Conservation (phyloP, 2,329 filamentous ascomycete species). For the Sordariomycetes sp. region DNA sequence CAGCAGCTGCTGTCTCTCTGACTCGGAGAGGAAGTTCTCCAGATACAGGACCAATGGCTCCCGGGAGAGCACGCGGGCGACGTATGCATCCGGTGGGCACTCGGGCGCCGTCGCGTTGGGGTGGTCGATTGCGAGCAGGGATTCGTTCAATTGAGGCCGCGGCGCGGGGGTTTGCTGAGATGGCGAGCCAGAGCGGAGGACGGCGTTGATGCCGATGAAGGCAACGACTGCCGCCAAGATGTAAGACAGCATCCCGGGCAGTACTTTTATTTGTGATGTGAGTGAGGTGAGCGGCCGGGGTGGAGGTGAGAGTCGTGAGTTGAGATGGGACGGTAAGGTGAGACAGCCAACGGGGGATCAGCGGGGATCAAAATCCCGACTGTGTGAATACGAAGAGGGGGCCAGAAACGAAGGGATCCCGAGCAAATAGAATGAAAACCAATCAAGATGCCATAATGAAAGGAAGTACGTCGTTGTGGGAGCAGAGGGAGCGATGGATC, state of each 20-base stretch:
- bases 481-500: too few species aligned
- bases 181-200: slow-evolving; percentile 1
- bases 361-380: too few species aligned
- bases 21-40: slow-evolving; percentile 36
- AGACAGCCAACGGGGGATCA: too few species aligned
- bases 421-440: too few species aligned
- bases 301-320: too few species aligned
- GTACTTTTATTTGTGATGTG: too few species aligned
- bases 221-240: slow-evolving; percentile 7
- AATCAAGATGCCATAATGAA: too few species aligned
- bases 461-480: too few species aligned
- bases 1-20: slow-evolving; percentile 36
- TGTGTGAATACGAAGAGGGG: too few species aligned
- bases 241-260: slow-evolving; percentile 11
- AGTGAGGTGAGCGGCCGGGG: too few species aligned
- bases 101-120: slow-evolving; percentile 21
- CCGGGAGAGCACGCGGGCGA: slow-evolving; percentile 36
- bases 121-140: slow-evolving; percentile 37
- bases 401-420: too few species aligned
- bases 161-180: slow-evolving; percentile 18
- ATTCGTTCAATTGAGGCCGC: slow-evolving; percentile 38
- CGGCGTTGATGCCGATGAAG: slow-evolving; percentile 13
- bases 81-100: slow-evolving; percentile 32
- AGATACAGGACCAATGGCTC: slow-evolving; percentile 45
- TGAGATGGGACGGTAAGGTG: too few species aligned